Conservation (phyloP, 805 yeast species). For the Saccharomycopsis guyanensis region DNA sequence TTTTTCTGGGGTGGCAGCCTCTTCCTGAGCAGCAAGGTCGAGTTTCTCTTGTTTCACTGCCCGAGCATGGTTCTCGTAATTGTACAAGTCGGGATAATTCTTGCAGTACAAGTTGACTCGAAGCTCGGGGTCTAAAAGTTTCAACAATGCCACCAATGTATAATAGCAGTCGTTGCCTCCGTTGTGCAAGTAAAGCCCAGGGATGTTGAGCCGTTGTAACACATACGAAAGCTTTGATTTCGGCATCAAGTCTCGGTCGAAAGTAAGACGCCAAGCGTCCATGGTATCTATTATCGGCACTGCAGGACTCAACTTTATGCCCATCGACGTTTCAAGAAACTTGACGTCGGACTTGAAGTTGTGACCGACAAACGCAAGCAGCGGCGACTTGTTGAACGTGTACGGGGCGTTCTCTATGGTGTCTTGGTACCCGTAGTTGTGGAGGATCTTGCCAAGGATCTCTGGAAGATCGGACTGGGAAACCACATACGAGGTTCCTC, state of each 20-base stretch:
- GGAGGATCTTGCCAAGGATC: constrained; percentile 33
- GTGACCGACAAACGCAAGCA: constrained; percentile 51
- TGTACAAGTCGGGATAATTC: constrained; percentile 12
- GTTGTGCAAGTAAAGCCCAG: constrained; percentile 57
- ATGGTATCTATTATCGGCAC: constrained; percentile 32
- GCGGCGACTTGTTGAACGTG: constrained; percentile 18
- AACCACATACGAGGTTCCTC: constrained; percentile 42
- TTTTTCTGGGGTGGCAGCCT: neutral
- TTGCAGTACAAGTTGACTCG: constrained; percentile 23
- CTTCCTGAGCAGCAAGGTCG: neutral
- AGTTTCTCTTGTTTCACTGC: neutral
- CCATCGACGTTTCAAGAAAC: constrained; percentile 38
- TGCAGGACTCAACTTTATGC: constrained; percentile 30
- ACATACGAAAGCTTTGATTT: constrained; percentile 37
- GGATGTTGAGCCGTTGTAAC: constrained; percentile 42
- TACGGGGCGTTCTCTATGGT: constrained; percentile 22
- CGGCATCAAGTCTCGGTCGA: constrained; percentile 20
- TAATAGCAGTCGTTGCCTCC: constrained; percentile 69
- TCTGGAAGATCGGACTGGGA: constrained; percentile 29
- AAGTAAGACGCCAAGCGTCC: constrained; percentile 24
- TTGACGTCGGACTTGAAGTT: constrained; percentile 44
- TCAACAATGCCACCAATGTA: constrained; percentile 44
- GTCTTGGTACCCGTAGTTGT: constrained; percentile 34
- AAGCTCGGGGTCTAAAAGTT: constrained; percentile 42
- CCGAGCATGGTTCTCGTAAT: neutral